Evolutionary conservation across 306 rosid genomes (phyloP), one percentile per base, ranked within the genome.

Genomic region (Malus sylvestris): DNA sequence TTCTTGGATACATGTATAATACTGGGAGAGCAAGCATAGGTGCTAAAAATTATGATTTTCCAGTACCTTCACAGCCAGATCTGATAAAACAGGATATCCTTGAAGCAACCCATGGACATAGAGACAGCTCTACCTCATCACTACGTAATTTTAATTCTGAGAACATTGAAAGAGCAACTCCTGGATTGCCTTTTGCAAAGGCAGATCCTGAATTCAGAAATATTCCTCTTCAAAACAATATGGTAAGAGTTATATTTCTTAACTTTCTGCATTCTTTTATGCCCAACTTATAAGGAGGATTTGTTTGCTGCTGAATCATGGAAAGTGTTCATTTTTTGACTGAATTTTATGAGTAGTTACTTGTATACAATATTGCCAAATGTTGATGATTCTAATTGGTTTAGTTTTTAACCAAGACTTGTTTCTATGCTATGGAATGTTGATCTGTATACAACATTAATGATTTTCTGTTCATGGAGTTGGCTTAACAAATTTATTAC

Each of bases 181-280:
- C 88, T 63, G 75, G 85, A 32, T 68, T 80, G 57, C 82, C 91
- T 73, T 81, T 79, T 74, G 80, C 74, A 73, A 85, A 87, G 75
- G 76, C 82, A 68, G 85, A 71, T 68, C 45, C 81, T 69, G 80
- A 74, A 70, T 68, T 64, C 62, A 79, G 82, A 82, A 83, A 76
- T 68, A 30, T 79, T 60, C 52, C 82, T 64, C 80, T 74, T 74
- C 70, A 83, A 55, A 81, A 77, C 59, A 86, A 84, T 66, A 75
- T 23, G 88, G 91, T 91, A 77, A 73, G 49, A 9, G 23, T 38
- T 71, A 5, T 8, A 25, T 73, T 71, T 40, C 35, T 35, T 33
- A 15, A 20, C 22, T 35, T 45, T 9, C 63, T 66, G 64, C 40
- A 52, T 65, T 71, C 23, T 38, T 53, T 55, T 40, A 3, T 3